Base-by-base conservation (phyloP, 768 basidiomycete species). In the Polyporus arcularius region DNA sequence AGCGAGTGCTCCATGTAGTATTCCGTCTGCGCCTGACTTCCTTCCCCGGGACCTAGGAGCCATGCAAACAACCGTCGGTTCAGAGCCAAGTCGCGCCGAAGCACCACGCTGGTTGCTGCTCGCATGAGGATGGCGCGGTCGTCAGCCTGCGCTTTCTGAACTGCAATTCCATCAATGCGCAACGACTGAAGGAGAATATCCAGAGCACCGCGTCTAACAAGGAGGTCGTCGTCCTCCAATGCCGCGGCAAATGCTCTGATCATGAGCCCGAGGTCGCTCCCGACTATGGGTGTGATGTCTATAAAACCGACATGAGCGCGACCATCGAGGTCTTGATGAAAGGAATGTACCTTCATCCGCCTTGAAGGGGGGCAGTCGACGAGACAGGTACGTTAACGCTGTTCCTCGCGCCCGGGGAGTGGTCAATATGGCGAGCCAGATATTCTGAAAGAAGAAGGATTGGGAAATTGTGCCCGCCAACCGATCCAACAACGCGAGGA, bases 341-440 rank as follows among this genome's bases (percentile, higher is more conserved):
- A 26, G 21, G 21, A 26, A 48, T 72, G 65, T 64, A 90, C 92
- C 90, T 80, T 92, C 90, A 54, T 88, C 83, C 1, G 83, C 78
- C 64, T 85, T 80, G 46, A 90, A 70, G 38, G 78, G 83, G 5
- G 94, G 92, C 63, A 98, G 72, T 21, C 94, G 83, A 31, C 92
- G 85, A 7, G 88, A 81, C 16, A 99, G 84, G 71, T 94, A 94
- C 72, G 92, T 96, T 31, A 98, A 78, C 0, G 95, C 87, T 0
- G 94, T 89, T 31, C 91, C 89, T 43, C 97, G 87, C 16, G 90
- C 88, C 26, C 88, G 82, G 0, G 95, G 89, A 12, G 91, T 88
- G 0, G 96, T 97, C 55, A 98, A 79, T 84, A 98, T 91, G 50
- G 92, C 84, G 35, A 98, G 80, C 91, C 96, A 98, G 39, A 98